Conservation (phyloP, 2,329 filamentous ascomycete genomes). For the Aspergillus ustus region DNA sequence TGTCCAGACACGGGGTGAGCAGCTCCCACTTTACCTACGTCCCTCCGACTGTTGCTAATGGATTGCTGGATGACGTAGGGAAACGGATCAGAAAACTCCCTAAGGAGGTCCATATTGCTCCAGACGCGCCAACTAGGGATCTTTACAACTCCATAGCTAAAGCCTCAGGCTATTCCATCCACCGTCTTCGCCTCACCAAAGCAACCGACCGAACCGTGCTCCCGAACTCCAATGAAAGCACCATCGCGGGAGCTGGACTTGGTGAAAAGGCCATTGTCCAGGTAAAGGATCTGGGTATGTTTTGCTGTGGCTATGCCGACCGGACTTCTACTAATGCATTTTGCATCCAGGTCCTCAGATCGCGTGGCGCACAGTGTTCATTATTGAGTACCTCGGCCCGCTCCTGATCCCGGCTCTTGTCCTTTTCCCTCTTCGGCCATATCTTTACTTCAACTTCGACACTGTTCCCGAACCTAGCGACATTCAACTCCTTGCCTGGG, state of each 20-base stretch:
- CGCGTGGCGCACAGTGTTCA: slow-evolving; percentile 89
- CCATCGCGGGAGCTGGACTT: slow-evolving; percentile 60
- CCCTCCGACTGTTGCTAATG: neutral
- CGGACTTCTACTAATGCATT: neutral
- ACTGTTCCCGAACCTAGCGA: slow-evolving; percentile 60
- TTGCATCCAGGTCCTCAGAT: slow-evolving; percentile 74
- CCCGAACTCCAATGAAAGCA: slow-evolving; percentile 57
- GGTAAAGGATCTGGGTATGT: slow-evolving; percentile 89
- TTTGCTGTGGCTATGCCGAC: neutral
- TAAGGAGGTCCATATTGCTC: slow-evolving; percentile 56
- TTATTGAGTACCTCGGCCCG: slow-evolving; percentile 93
- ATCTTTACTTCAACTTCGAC: slow-evolving; percentile 65
- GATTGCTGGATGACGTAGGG: slow-evolving; percentile 47
- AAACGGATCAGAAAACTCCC: slow-evolving; percentile 67
- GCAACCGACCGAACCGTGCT: slow-evolving; percentile 64
- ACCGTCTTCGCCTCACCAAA: slow-evolving; percentile 68
- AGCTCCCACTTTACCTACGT: slow-evolving; percentile 6
- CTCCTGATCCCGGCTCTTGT: slow-evolving; percentile 81
- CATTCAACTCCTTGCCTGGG: slow-evolving; percentile 73
- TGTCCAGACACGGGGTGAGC: slow-evolving; percentile 49
- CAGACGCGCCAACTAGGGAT: slow-evolving; percentile 57
- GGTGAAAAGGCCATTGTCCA: slow-evolving; percentile 68
- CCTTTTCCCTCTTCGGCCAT: slow-evolving; percentile 71
- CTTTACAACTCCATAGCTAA: slow-evolving; percentile 63
- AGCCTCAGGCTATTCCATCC: slow-evolving; percentile 58